Percentiles rank a stretch among this genome's conserved stretches.
These are phyloP conservation scores for Lactuca sativa DNA, from an alignment of 129 eudicot genomes.

Conservation along the genomic window DNA sequence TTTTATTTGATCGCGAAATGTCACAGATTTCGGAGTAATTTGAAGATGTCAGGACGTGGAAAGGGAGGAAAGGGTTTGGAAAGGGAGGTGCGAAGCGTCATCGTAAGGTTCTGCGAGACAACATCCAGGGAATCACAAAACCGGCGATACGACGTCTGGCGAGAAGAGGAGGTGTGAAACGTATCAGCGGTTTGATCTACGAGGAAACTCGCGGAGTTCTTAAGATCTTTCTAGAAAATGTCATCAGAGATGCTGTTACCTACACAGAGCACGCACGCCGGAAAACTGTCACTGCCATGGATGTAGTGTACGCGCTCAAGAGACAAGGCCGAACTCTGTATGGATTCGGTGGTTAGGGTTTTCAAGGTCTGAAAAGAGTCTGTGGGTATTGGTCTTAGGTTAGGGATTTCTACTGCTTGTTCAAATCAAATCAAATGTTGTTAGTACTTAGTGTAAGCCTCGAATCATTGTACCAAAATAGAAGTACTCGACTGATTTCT, in stretches of 20 bases:
- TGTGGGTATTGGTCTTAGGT: background rate
- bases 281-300: constrained; percentile 31
- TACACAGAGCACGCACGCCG: constrained; percentile 24
- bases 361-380: too few species aligned
- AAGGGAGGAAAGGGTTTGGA: constrained; percentile 33
- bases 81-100: constrained; percentile 34
- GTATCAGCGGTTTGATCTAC: too few species aligned
- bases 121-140: constrained; percentile 12
- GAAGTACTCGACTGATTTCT: too few species aligned
- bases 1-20: background rate
- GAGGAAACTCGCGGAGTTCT: too few species aligned
- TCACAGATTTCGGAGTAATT: constrained; percentile 4
- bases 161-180: too few species aligned
- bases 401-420: background rate
- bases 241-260: constrained; percentile 22
- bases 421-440: too few species aligned
- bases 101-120: constrained; percentile 28
- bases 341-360: constrained; percentile 29
- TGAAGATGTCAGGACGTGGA: constrained; percentile 31
- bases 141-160: too few species aligned
- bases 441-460: too few species aligned
- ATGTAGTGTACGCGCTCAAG: constrained; percentile 26
- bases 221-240: constrained; percentile 14
- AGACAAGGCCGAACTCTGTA: constrained; percentile 27
- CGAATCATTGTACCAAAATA: too few species aligned